These are phyloP conservation scores for Colletotrichum sojae DNA, from an alignment of 2,329 filamentous ascomycete genomes.

Conservation along the genomic window DNA sequence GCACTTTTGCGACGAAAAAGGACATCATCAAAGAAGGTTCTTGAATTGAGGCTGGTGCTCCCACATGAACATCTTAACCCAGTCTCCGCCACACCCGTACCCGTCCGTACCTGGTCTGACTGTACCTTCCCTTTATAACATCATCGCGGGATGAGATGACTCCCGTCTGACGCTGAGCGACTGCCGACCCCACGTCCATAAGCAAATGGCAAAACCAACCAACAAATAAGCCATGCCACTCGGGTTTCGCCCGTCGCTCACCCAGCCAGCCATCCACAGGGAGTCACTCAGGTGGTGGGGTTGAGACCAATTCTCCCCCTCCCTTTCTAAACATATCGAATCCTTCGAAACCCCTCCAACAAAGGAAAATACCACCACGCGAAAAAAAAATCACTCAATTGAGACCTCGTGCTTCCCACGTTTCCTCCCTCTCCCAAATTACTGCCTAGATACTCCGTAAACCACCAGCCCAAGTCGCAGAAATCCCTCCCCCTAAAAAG, in stretches of 20 bases:
- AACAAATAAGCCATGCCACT: background rate
- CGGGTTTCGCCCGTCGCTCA: background rate
- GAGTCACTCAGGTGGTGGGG: too few relatives aligned
- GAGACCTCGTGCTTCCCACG: too few relatives aligned
- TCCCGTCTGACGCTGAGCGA: conserved; percentile 5
- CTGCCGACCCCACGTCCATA: too few relatives aligned
- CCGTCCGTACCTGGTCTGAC: conserved; percentile 23
- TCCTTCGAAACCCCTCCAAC: too few relatives aligned
- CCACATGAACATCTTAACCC: conserved; percentile 1
- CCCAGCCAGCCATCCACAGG: background rate
- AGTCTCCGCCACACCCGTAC: conserved; percentile 23
- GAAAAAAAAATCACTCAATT: too few relatives aligned
- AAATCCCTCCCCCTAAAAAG: too few relatives aligned
- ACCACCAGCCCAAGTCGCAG: too few relatives aligned
- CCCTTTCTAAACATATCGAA: background rate
- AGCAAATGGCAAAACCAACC: background rate
- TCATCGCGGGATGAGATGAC: background rate
- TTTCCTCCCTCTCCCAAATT: too few relatives aligned
- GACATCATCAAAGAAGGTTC: background rate
- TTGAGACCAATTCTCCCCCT: background rate
- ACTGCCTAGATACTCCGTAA: too few relatives aligned
- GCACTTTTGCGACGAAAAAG: background rate
- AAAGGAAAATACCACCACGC: too few relatives aligned
- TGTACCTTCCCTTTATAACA: conserved; percentile 6
- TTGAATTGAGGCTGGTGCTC: background rate